Percentiles rank a stretch among this genome's conserved stretches.
phyloP scores from a whole-genome alignment of 768 basidiomycete genomes.

The Neoboletus brunneissimus region DNA sequence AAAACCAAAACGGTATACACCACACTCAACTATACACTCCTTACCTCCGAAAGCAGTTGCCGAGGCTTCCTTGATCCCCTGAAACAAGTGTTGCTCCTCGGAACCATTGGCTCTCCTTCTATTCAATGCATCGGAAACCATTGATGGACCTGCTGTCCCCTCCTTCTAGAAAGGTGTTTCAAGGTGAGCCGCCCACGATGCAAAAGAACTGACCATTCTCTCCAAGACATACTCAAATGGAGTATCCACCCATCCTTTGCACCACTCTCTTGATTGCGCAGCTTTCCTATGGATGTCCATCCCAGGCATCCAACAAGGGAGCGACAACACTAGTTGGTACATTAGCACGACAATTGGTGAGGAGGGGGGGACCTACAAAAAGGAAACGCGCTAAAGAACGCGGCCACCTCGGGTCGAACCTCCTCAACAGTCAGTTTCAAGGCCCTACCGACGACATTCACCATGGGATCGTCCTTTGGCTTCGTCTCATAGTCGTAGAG shows the following conservation, averaged over 20 bases:
- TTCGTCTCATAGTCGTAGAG: constrained; percentile 34
- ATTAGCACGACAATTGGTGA: constrained; percentile 7
- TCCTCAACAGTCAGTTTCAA: constrained; percentile 21
- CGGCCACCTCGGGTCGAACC: constrained; percentile 23
- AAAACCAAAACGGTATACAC: background rate
- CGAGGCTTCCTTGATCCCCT: constrained; percentile 17
- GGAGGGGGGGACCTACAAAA: background rate
- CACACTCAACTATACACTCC: background rate
- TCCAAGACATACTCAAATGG: constrained; percentile 17
- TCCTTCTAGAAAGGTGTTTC: constrained; percentile 6
- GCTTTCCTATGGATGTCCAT: constrained; percentile 28
- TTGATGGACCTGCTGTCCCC: constrained; percentile 11
- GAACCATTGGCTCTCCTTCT: constrained; percentile 1
- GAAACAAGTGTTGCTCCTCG: background rate
- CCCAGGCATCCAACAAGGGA: constrained; percentile 31
- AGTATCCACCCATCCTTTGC: constrained; percentile 17
- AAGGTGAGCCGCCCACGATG: background rate
- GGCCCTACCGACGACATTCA: constrained; percentile 26
- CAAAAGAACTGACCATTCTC: constrained; percentile 11
- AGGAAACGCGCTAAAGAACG: constrained; percentile 16
- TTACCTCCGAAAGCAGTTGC: constrained; percentile 23
- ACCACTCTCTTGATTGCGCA: constrained; percentile 16
- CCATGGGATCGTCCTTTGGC: constrained; percentile 28
- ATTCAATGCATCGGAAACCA: constrained; percentile 17
- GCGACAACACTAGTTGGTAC: constrained; percentile 20